Evolutionary conservation across 148 eudicot genomes (phyloP).

Genomic region (Persicaria maculosa): DNA sequence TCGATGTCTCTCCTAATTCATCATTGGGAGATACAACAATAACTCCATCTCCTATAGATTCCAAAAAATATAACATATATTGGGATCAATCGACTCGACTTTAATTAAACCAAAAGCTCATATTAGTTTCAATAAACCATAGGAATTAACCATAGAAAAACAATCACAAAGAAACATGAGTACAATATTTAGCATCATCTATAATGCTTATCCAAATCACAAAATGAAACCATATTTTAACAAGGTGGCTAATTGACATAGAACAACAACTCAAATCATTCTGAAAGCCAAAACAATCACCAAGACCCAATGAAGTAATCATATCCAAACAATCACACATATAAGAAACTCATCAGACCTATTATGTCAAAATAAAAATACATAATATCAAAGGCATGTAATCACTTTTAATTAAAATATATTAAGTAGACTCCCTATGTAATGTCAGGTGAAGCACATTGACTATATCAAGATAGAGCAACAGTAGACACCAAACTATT

Average conservation of each 20-base stretch:
- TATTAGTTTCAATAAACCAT: too few species aligned
- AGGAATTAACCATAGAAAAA: too few species aligned
- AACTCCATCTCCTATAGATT: too few species aligned
- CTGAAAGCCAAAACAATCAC: not conserved
- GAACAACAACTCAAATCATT: not conserved
- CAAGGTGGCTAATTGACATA: not conserved
- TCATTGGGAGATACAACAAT: too few species aligned
- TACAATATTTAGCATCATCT: not conserved
- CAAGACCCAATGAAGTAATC: not conserved
- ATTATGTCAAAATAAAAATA: not conserved
- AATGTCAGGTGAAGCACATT: not conserved
- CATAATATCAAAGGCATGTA: not conserved
- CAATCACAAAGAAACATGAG: too few species aligned
- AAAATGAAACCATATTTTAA: not conserved
- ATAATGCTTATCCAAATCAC: not conserved
- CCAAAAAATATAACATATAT: too few species aligned
- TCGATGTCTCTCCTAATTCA: too few species aligned
- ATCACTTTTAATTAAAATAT: not conserved
- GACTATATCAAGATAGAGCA: not conserved
- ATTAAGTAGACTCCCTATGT: not conserved
- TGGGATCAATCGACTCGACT: too few species aligned
- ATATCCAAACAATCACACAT: not conserved
- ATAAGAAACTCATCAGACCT: not conserved
- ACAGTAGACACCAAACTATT: not conserved
- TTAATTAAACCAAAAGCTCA: too few species aligned